A percentile compares a stretch with the other conserved stretches of the same genome.
Evolutionary conservation across 139 green algal genomes (phyloP).

Genomic region (Micractinium sp.): DNA sequence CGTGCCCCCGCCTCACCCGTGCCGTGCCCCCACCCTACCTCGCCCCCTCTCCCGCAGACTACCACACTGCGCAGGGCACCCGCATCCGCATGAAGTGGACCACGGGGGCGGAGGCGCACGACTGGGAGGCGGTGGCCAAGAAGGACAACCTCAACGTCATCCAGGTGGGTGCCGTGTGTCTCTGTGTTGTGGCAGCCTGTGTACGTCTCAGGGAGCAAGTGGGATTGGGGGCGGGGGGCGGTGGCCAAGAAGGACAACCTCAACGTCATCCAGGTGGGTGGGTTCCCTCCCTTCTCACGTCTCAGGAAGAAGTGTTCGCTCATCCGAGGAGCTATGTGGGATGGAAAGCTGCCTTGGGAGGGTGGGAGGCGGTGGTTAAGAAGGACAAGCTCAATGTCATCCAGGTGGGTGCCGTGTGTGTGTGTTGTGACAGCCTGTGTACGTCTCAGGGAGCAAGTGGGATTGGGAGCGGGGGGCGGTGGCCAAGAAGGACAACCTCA

Average conservation of each 20-base stretch:
- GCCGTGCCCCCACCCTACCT: background rate
- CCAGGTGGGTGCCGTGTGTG: background rate
- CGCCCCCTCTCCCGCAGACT: slow-evolving; percentile 55
- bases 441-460: background rate
- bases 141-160: slow-evolving; percentile 93
- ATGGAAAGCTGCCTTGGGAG: too few species aligned
- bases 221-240: too few species aligned
- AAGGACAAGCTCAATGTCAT: slow-evolving; percentile 92
- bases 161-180: background rate
- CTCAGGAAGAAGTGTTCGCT: too few species aligned
- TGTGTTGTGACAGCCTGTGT: background rate
- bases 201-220: background rate
- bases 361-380: slow-evolving; percentile 94
- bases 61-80: slow-evolving; percentile 60
- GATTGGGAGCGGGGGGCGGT: slow-evolving; percentile 68
- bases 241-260: slow-evolving; percentile 42
- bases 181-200: background rate
- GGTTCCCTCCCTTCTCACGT: background rate
- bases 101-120: slow-evolving; percentile 78
- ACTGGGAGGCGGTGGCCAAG: slow-evolving; percentile 94
- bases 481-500: slow-evolving; percentile 95
- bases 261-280: background rate
- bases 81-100: slow-evolving; percentile 89
- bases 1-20: background rate
- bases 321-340: too few species aligned